phyloP scores from a whole-genome alignment of 257 asterid species.

The Gynochthodes officinalis region DNA sequence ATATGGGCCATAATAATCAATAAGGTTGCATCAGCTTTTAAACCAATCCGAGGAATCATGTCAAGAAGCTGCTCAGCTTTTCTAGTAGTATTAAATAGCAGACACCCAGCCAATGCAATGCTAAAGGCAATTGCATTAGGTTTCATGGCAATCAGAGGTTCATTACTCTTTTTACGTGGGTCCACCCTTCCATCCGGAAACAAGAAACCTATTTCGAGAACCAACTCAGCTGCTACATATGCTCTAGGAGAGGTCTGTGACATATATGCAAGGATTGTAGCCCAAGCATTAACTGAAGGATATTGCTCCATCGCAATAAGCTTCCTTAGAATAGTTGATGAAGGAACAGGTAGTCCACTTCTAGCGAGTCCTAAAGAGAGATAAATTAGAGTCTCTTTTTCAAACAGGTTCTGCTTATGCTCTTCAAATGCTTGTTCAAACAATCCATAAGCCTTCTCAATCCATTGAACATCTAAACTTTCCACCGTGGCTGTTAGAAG shows the following conservation, averaged over 20 bases:
- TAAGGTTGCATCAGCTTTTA: constrained; percentile 64
- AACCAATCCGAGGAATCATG: constrained; percentile 78
- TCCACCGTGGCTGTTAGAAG: constrained; percentile 49
- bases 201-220: constrained; percentile 82
- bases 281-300: constrained; percentile 88
- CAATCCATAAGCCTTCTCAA: constrained; percentile 70
- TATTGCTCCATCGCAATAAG: constrained; percentile 64
- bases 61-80: constrained; percentile 96
- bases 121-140: constrained; percentile 45
- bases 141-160: constrained; percentile 37
- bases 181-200: constrained; percentile 85
- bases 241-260: constrained; percentile 60
- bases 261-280: constrained; percentile 71
- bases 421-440: constrained; percentile 68
- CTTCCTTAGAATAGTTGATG: constrained; percentile 79
- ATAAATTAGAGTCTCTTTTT: constrained; percentile 59
- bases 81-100: constrained; percentile 68
- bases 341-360: constrained; percentile 58
- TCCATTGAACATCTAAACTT: constrained; percentile 49
- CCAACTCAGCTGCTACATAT: constrained; percentile 75
- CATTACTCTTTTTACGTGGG: constrained; percentile 50
- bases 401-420: constrained; percentile 58
- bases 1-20: constrained; percentile 76
- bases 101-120: constrained; percentile 73
- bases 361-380: constrained; percentile 73